Conservation (phyloP, 306 rosid genomes). For the Rubus idaeus region DNA sequence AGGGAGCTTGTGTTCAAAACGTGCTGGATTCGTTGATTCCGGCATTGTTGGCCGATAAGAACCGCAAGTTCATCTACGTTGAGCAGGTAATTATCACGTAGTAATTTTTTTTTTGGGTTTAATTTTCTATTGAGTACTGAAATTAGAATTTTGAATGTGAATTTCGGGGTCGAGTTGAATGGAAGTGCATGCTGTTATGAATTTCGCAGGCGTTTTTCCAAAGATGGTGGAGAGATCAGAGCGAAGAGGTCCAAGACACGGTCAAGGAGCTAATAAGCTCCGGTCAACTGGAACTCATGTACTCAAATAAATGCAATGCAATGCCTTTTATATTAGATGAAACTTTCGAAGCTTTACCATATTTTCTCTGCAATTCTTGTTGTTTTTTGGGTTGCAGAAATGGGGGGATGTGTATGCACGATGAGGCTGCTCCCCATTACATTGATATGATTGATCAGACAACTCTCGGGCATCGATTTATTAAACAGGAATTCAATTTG, state of each 20-base stretch:
- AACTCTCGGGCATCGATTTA: slow-evolving; percentile 73
- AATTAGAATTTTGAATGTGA: not conserved
- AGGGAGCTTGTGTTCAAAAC: slow-evolving; percentile 84
- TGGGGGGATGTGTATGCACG: slow-evolving; percentile 95
- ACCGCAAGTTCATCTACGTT: slow-evolving; percentile 78
- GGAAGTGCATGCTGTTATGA: not conserved
- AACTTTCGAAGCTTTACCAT: not conserved
- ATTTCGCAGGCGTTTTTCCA: slow-evolving; percentile 66
- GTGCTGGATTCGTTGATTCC: slow-evolving; percentile 64
- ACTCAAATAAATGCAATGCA: slow-evolving; percentile 14
- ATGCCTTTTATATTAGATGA: not conserved
- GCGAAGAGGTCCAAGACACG: slow-evolving; percentile 37
- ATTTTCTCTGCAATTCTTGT: too few species aligned
- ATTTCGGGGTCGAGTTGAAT: not conserved
- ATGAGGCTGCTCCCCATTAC: slow-evolving; percentile 83
- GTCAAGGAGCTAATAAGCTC: slow-evolving; percentile 64
- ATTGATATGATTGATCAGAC: slow-evolving; percentile 95
- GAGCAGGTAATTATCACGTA: slow-evolving; percentile 55
- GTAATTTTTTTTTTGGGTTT: not conserved
- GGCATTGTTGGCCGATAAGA: slow-evolving; percentile 68
- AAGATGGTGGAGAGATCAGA: slow-evolving; percentile 85
- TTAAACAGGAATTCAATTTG: slow-evolving; percentile 56
- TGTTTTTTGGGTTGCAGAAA: slow-evolving; percentile 46
- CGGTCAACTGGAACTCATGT: slow-evolving; percentile 86
- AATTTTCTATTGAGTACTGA: not conserved